phyloP scores from a whole-genome alignment of 2,329 filamentous ascomycete genomes.

The Trichoderma oligosporum region DNA sequence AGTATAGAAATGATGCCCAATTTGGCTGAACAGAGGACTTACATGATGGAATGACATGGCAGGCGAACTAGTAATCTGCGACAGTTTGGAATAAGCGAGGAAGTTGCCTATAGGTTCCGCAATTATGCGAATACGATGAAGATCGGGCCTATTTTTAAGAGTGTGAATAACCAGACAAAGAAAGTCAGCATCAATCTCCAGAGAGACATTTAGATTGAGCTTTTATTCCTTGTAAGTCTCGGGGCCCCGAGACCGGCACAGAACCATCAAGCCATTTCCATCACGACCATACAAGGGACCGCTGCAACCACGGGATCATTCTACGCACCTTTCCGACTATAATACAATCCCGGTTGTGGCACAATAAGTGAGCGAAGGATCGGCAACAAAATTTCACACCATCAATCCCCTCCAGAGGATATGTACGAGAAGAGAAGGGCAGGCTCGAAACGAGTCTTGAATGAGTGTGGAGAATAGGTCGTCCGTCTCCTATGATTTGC shows the following conservation, averaged over 20 bases:
- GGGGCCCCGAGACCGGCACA: not conserved
- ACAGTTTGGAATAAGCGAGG: not conserved
- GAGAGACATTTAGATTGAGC: not conserved
- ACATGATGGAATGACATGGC: constrained; percentile 19
- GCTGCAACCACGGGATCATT: not conserved
- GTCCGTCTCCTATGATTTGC: not conserved
- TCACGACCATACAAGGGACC: not conserved
- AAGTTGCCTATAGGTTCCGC: not conserved
- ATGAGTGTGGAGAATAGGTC: not conserved
- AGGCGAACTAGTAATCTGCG: not conserved
- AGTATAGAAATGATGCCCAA: not conserved
- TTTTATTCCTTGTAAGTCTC: not conserved
- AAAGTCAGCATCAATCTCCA: not conserved
- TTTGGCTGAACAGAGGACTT: not conserved
- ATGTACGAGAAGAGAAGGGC: not conserved
- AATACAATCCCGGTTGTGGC: not conserved
- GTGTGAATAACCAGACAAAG: not conserved
- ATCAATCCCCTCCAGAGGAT: not conserved
- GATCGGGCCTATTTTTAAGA: not conserved
- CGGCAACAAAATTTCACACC: not conserved
- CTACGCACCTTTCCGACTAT: not conserved
- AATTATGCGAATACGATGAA: not conserved
- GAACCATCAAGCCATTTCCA: not conserved
- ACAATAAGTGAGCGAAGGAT: not conserved
- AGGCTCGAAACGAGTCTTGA: not conserved